Percentiles rank a stretch among this genome's conserved stretches.
phyloP scores from a whole-genome alignment of 2,329 filamentous ascomycete species.

The Fusarium mexicanum region DNA sequence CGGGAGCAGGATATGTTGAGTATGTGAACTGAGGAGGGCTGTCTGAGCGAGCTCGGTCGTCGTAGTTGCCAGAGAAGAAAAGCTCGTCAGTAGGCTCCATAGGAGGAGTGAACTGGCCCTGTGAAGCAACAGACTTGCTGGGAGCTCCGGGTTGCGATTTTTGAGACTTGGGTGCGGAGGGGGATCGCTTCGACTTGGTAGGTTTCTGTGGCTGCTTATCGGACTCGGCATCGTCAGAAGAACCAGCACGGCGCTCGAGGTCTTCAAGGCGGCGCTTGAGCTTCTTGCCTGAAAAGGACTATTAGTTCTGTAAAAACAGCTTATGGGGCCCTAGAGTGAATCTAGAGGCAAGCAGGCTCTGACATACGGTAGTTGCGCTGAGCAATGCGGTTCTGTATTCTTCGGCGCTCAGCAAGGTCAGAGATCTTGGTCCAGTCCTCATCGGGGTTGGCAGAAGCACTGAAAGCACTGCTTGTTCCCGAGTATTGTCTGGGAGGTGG shows the following conservation, averaged over 20 bases:
- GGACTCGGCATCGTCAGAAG: constrained; percentile 57
- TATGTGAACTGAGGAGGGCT: constrained; percentile 76
- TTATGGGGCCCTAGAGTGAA: neutral
- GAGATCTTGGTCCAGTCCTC: constrained; percentile 99
- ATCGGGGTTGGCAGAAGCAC: constrained; percentile 91
- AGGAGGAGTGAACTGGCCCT: constrained; percentile 69
- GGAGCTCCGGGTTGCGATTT: constrained; percentile 43
- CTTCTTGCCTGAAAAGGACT: constrained; percentile 76
- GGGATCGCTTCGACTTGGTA: constrained; percentile 47
- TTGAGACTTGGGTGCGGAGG: constrained; percentile 43
- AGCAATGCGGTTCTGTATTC: constrained; percentile 97
- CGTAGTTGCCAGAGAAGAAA: constrained; percentile 69
- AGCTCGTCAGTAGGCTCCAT: constrained; percentile 71
- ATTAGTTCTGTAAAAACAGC: constrained; percentile 19
- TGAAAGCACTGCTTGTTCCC: constrained; percentile 92
- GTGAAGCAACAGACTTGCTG: constrained; percentile 53
- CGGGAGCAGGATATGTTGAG: constrained; percentile 72
- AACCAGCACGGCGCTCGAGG: constrained; percentile 79
- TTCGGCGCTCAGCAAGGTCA: constrained; percentile 89
- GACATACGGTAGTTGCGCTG: constrained; percentile 94
- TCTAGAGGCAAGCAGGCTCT: constrained; percentile 4
- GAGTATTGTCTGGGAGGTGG: constrained; percentile 71
- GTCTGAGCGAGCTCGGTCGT: constrained; percentile 74
- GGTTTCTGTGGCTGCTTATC: constrained; percentile 43
- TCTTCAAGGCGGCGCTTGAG: constrained; percentile 90